Percentiles rank a stretch among this genome's conserved stretches.
phyloP scores from a whole-genome alignment of 2,329 filamentous ascomycete genomes.

The Fusarium succisae region DNA sequence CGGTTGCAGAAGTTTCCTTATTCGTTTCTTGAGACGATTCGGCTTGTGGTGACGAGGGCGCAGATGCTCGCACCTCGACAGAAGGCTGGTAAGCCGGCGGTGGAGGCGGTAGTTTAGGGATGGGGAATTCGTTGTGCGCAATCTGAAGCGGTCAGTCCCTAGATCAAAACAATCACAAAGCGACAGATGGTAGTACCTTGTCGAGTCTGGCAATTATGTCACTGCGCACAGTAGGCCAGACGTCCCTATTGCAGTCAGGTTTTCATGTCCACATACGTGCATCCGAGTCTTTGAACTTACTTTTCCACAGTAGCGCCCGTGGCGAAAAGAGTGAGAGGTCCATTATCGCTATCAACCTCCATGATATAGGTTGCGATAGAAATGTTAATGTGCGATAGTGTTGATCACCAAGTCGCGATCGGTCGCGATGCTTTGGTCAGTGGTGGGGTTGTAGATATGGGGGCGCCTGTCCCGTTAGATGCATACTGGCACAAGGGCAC shows the following conservation, averaged over 20 bases:
- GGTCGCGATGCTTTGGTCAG: constrained; percentile 16
- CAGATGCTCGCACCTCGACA: constrained; percentile 56
- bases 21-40: constrained; percentile 65
- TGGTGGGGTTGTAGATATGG: constrained; percentile 46
- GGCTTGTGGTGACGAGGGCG: constrained; percentile 54
- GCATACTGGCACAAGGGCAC: background rate
- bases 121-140: constrained; percentile 77
- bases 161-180: background rate
- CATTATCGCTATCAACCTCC: constrained; percentile 66
- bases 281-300: constrained; percentile 52
- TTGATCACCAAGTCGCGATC: constrained; percentile 15
- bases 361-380: constrained; percentile 50
- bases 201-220: constrained; percentile 75
- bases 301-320: constrained; percentile 63
- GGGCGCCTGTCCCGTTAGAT: constrained; percentile 38
- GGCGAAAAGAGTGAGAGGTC: constrained; percentile 59
- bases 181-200: constrained; percentile 52
- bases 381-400: constrained; percentile 16
- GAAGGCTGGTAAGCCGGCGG: constrained; percentile 52
- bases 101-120: constrained; percentile 66
- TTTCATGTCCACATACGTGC: constrained; percentile 16
- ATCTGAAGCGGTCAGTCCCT: constrained; percentile 63
- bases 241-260: constrained; percentile 60
- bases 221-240: constrained; percentile 74
- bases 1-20: constrained; percentile 72